These are phyloP conservation scores for Oryza glumipatula DNA, from an alignment of 176 grass and related monocot species.

Conservation along the genomic window DNA sequence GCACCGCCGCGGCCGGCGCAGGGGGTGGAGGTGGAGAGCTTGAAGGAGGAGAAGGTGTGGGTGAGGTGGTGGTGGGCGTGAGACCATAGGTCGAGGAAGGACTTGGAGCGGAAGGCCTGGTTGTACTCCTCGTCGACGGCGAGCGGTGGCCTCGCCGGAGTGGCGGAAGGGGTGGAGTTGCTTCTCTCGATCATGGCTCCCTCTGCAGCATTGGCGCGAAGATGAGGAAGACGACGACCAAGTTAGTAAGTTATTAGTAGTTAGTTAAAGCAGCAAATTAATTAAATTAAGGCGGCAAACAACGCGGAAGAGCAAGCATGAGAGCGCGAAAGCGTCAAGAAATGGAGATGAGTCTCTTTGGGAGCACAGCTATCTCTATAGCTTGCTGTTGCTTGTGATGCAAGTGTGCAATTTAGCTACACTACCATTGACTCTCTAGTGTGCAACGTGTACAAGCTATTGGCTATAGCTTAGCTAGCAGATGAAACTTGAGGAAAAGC, in stretches of 20 bases:
- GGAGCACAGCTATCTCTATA: background rate
- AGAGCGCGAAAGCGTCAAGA: slow-evolving; percentile 38
- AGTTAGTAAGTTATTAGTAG: background rate
- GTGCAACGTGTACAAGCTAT: slow-evolving; percentile 1
- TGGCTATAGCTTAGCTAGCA: background rate
- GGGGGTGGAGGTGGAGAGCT: slow-evolving; percentile 14
- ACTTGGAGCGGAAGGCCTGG: slow-evolving; percentile 67
- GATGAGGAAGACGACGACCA: background rate
- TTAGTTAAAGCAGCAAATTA: background rate
- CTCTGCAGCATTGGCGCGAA: slow-evolving; percentile 7
- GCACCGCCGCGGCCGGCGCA: background rate
- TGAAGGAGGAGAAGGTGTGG: slow-evolving; percentile 31
- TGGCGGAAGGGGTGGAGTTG: slow-evolving; percentile 21
- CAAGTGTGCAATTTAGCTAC: background rate
- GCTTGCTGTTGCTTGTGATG: slow-evolving; percentile 41
- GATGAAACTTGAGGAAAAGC: background rate
- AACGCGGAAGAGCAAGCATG: background rate
- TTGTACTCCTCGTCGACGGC: slow-evolving; percentile 90
- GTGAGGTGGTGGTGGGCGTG: slow-evolving; percentile 60
- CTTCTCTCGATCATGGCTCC: slow-evolving; percentile 31
- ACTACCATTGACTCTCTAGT: background rate
- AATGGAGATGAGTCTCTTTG: slow-evolving; percentile 9
- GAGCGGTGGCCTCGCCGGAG: background rate
- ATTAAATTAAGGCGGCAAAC: background rate
- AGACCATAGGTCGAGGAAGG: slow-evolving; percentile 81